Conservation (phyloP, 2,329 filamentous ascomycete species). For the Botrytis sinoallii region DNA sequence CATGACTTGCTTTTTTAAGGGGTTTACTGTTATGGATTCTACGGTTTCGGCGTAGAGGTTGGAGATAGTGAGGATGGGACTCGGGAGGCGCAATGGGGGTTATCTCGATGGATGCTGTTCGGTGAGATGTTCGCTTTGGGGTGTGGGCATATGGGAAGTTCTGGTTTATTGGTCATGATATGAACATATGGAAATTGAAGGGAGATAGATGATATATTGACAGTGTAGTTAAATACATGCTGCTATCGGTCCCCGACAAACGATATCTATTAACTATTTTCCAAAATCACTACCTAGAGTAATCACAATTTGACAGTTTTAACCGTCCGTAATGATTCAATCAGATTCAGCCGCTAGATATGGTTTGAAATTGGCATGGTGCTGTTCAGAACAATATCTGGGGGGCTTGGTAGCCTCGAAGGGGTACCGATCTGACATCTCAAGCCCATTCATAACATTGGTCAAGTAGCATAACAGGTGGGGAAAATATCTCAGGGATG, state of each 20-base stretch:
- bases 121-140: no score
- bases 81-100: no score
- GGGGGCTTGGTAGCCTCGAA: neutral
- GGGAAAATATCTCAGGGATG: neutral
- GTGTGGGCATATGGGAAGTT: neutral
- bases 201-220: neutral
- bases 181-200: neutral
- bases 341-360: neutral
- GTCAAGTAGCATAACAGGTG: no score
- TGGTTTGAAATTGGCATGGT: neutral
- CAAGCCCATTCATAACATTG: neutral
- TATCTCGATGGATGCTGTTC: fast-evolving
- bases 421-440: neutral
- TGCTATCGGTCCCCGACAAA: no score
- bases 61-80: no score
- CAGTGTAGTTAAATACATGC: neutral
- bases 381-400: neutral
- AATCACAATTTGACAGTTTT: neutral
- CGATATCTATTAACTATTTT: neutral
- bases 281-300: neutral
- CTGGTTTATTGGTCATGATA: neutral
- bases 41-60: neutral
- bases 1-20: neutral
- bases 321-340: no score
- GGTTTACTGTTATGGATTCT: neutral